Evolutionary conservation across 2,329 filamentous ascomycete species (phyloP), one percentile per base, ranked within the genome.

Genomic region (Ascochyta koolunga): DNA sequence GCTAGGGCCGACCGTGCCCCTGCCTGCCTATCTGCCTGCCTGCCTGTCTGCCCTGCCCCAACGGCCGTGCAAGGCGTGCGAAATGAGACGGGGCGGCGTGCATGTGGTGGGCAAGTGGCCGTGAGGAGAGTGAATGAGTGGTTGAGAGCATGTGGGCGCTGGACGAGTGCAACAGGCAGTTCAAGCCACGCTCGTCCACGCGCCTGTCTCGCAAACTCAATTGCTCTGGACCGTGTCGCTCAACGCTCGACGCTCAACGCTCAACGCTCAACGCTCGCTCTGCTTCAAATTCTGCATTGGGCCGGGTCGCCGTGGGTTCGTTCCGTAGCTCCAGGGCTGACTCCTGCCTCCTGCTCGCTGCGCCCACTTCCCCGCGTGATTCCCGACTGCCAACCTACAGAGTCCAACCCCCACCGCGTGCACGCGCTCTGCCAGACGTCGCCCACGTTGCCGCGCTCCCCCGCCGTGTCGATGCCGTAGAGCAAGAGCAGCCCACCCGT

Each of bases 191-290:
- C 16, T 3, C 33, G 40, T 39, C 33, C 51, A 45, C 51, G 45
- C 51, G 45, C 29, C 43, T 32, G 44, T 54, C 44, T 44, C 32
- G 39, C 59, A 54, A 49, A 58, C 47, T 50, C 50, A 50, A 53
- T 58, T 56, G 48, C 40, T 50, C 38, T 45, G 40, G 54, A 48
- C 54, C 50, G 41, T 29, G 42, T 54, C 58, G 61, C 39, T 53
- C 56, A 54, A 58, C 55, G 62, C 56, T 54, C 53, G 55, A n/a
- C 58, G 61, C 39, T 53, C 56, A 54, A 58, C 58, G 61, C 39
- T 53, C 56, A 54, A 58, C 58, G 61, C 39, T 53, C 56, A 54
- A 58, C 55, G 62, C 56, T 54, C 53, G 55, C 52, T 50, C 45
- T 37, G 36, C 41, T 33, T 49, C 50, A 50, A 36, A 29, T 42